Evolutionary conservation across 768 basidiomycete species (phyloP).

Genomic region (Tricholomella constricta): DNA sequence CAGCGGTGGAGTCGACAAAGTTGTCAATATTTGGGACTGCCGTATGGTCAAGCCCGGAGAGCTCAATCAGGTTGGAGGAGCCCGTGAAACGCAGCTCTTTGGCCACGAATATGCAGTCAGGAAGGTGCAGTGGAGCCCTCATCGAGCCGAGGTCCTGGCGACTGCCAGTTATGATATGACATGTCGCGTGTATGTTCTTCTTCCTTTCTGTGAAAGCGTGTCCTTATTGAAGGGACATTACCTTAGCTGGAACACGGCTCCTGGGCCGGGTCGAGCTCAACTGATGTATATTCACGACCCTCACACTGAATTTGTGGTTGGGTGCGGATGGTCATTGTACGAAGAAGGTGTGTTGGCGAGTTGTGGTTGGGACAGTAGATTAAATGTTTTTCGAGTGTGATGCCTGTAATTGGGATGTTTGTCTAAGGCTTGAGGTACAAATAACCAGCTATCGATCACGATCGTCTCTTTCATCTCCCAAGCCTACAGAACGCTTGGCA

Average conservation of each 20-base stretch:
- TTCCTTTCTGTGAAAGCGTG: slow-evolving; percentile 1
- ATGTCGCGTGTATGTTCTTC: slow-evolving; percentile 72
- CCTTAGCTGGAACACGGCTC: slow-evolving; percentile 73
- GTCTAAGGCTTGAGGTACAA: slow-evolving; percentile 12
- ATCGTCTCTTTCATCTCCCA: neutral
- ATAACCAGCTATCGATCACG: slow-evolving; percentile 1
- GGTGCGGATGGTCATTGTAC: slow-evolving; percentile 89
- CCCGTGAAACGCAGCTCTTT: slow-evolving; percentile 66
- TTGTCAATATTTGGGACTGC: slow-evolving; percentile 81
- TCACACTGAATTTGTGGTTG: slow-evolving; percentile 95
- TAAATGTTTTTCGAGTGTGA: slow-evolving; percentile 72
- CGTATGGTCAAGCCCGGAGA: slow-evolving; percentile 73
- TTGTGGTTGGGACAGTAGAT: slow-evolving; percentile 89
- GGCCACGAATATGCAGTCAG: slow-evolving; percentile 93
- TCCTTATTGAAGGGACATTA: neutral
- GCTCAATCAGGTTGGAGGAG: slow-evolving; percentile 62
- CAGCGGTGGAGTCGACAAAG: slow-evolving; percentile 77
- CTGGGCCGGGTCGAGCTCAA: slow-evolving; percentile 49
- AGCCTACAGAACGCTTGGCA: neutral
- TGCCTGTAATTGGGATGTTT: slow-evolving; percentile 17
- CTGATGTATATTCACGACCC: slow-evolving; percentile 75
- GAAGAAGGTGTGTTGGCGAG: slow-evolving; percentile 87
- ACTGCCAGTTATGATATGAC: slow-evolving; percentile 93
- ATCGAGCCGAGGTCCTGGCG: slow-evolving; percentile 68
- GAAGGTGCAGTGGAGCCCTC: slow-evolving; percentile 88